A percentile compares a stretch with the other conserved stretches of the same genome.
phyloP scores from a whole-genome alignment of 495 filamentous ascomycete species.

The Hyaloscypha bicolor region DNA sequence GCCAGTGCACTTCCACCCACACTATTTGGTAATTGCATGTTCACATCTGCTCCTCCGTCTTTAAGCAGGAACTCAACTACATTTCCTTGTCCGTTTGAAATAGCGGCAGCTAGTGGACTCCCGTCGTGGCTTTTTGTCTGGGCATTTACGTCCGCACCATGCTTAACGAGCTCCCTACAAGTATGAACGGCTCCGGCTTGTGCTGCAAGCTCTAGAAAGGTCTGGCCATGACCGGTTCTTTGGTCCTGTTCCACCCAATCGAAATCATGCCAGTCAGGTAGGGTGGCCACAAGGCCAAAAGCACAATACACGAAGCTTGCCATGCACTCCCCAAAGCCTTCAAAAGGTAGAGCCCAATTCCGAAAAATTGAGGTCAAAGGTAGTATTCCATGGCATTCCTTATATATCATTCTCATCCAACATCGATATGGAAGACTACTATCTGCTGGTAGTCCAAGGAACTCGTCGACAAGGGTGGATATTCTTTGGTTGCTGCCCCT shows the following conservation, averaged over 20 bases:
- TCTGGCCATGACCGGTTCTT: conserved; percentile 12
- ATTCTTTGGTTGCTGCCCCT: conserved; percentile 19
- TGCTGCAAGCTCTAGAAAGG: conserved; percentile 31
- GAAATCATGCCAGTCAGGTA: conserved; percentile 37
- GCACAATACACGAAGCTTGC: conserved; percentile 33
- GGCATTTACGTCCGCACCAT: conserved; percentile 6
- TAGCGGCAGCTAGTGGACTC: no score
- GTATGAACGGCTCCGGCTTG: conserved; percentile 15
- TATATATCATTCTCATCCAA: conserved; percentile 35
- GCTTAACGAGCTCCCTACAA: conserved; percentile 20
- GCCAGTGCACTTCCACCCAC: conserved; percentile 8
- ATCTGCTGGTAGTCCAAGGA: conserved; percentile 36
- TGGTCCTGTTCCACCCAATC: conserved; percentile 13
- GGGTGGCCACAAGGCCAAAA: conserved; percentile 31
- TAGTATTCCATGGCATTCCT: no score
- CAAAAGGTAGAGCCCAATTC: no score
- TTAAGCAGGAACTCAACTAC: no score
- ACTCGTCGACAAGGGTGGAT: conserved; percentile 30
- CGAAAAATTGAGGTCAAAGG: no score
- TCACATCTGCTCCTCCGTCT: no score
- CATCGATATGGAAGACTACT: conserved; percentile 36
- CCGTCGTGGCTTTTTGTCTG: neutral
- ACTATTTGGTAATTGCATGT: no score
- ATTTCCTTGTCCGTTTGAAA: no score
- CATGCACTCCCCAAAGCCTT: no score